A percentile compares a stretch with the other conserved stretches of the same genome.
phyloP scores from a whole-genome alignment of 1,284 basidiomycete species.

The Ceratobasidium sp. region DNA sequence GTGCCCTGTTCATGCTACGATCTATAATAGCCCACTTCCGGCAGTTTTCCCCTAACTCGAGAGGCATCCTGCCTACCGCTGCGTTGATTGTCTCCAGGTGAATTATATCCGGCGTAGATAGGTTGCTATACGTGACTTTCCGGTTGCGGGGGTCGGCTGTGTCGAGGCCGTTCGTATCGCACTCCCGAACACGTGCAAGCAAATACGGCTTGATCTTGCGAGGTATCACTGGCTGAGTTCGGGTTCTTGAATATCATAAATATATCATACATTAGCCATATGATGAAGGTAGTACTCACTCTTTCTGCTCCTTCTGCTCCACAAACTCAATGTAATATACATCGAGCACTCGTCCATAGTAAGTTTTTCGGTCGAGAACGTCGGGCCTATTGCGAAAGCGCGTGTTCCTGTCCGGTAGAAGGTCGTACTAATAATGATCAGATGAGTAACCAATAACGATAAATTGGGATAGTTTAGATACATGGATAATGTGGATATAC shows the following conservation, averaged over 20 bases:
- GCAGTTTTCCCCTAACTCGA: background rate
- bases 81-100: conserved; percentile 8
- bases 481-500: no score
- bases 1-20: conserved; percentile 11
- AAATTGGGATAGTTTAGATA: background rate
- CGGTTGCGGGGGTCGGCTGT: conserved; percentile 6
- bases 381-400: background rate
- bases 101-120: background rate
- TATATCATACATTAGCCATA: no score
- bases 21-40: conserved; percentile 34
- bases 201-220: conserved; percentile 1
- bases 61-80: background rate
- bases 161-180: conserved; percentile 18
- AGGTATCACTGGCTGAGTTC: no score
- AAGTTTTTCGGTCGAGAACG: background rate
- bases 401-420: conserved; percentile 1
- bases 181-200: conserved; percentile 2
- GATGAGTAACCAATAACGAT: background rate
- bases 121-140: conserved; percentile 1
- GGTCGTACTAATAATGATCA: conserved; percentile 19
- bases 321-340: conserved; percentile 24
- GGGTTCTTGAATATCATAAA: no score
- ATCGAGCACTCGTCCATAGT: conserved; percentile 16
- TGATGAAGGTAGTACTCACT: no score
- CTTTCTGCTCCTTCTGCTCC: background rate